Base-by-base conservation (phyloP, 192 early-diverging fungal genomes). In the Rhizophagus sp. region DNA sequence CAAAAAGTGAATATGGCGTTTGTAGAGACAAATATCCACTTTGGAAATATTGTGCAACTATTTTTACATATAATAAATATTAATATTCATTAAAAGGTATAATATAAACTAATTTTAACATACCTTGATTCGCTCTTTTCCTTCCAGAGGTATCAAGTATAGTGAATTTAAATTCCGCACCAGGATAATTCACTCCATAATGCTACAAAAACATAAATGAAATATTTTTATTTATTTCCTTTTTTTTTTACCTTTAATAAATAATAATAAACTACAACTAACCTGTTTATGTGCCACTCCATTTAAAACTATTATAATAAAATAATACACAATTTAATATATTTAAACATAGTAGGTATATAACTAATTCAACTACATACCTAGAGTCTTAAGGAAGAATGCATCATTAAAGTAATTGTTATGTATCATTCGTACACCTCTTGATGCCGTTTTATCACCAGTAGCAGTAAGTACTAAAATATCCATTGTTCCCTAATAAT, bases 371-470 rank as follows among this genome's bases (percentile, higher is more conserved):
- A 41, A n/a, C 22, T 70, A 92, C 63, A 90, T 92, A 87, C 91
- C 90, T 33, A 94, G 74, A 0, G 94, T 90, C 82, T 97, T 97
- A 79, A 97, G 84, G 83, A 98, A 98, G 77, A 97, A 97, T 15
- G 96, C 97, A 83, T 98, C 97, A 73, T 93, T 95, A 80, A 94
- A 96, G 79, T 93, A 96, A 79, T 96, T 96, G 85, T 98, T 98
- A 79, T 92, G 89, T 30, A 96, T 86, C 63, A 91, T 88, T 1
- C 87, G 78, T 25, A 87, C 82, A n/a, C 81, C 81, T 52, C 89
- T 87, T 85, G 74, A 87, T 84, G 86, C 87, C 39, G 82, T 75
- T 62, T 78, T 24, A 82, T 77, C 4, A 34, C 76, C 22, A 65
- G 81, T 81, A 33, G 81, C 79, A 74, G 87, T 87, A 47, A 90